A percentile compares a stretch with the other conserved stretches of the same genome.
Evolutionary conservation across 2,329 filamentous ascomycete genomes (phyloP).

Genomic region (Cercospora canescens): DNA sequence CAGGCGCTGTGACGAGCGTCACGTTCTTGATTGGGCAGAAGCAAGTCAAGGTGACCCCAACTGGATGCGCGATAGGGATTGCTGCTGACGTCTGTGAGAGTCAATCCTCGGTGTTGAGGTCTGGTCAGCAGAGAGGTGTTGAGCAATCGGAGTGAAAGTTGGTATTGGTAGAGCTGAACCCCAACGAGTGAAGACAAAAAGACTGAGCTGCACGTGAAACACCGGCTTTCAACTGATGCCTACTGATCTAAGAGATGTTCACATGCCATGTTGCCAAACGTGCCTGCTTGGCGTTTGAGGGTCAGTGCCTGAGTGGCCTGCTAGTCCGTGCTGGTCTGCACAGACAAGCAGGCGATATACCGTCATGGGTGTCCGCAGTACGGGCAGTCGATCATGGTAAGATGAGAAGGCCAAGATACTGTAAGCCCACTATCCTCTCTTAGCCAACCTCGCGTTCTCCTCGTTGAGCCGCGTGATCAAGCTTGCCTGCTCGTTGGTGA

Average conservation of each 20-base stretch:
- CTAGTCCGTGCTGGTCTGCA: neutral
- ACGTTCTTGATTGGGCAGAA: too few species aligned
- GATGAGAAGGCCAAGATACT: neutral
- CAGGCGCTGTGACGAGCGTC: too few species aligned
- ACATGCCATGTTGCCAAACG: neutral
- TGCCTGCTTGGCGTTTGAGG: neutral
- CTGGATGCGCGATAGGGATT: neutral
- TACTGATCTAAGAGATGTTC: neutral
- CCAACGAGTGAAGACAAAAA: neutral
- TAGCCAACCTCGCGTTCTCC: constrained; percentile 1
- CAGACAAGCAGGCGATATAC: neutral
- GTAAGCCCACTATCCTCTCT: neutral
- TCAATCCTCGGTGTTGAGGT: neutral
- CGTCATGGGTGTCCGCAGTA: neutral
- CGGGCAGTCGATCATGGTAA: neutral
- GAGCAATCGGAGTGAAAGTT: neutral
- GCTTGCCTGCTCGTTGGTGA: constrained; percentile 15
- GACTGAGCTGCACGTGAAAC: neutral
- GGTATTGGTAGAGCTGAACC: neutral
- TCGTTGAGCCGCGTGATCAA: constrained; percentile 15
- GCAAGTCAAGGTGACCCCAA: too few species aligned
- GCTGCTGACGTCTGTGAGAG: neutral
- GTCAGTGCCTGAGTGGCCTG: neutral
- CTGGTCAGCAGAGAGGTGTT: neutral
- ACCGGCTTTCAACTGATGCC: neutral